These are phyloP conservation scores for Wickerhamia fluorescens DNA, from an alignment of 805 yeast species.

Conservation along the genomic window DNA sequence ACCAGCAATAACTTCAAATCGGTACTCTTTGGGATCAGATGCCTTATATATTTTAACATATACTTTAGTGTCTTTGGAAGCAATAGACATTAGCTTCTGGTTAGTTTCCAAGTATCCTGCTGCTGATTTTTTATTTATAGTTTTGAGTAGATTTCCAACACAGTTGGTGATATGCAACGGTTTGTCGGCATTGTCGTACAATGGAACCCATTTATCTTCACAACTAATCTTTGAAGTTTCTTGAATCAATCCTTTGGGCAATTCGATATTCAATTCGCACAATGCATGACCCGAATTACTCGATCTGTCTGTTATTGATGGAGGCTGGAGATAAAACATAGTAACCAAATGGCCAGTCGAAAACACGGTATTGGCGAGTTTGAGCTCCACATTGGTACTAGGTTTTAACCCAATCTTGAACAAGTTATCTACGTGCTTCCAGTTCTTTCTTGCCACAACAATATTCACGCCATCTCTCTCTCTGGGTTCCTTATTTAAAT, in stretches of 20 bases:
- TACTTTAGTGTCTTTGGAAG: conserved; percentile 38
- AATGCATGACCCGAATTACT: conserved; percentile 22
- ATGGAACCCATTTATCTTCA: conserved; percentile 28
- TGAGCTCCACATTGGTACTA: conserved; percentile 11
- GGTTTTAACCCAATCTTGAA: conserved; percentile 14
- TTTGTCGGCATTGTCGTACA: conserved; percentile 15
- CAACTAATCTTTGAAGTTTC: conserved; percentile 1
- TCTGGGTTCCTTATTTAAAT: conserved; percentile 12
- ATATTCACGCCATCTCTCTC: conserved; percentile 31
- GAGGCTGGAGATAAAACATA: conserved; percentile 24
- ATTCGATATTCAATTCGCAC: conserved; percentile 16
- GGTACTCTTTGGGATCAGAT: conserved; percentile 12
- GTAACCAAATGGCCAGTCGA: conserved; percentile 28
- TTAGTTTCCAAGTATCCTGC: conserved; percentile 47
- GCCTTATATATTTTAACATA: conserved; percentile 24
- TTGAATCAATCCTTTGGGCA: conserved; percentile 13
- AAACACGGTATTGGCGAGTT: conserved; percentile 36
- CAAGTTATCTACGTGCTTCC: conserved; percentile 26
- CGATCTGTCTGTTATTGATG: conserved; percentile 4
- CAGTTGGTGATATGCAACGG: conserved; percentile 40
- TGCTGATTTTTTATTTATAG: conserved; percentile 50
- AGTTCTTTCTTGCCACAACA: conserved; percentile 29
- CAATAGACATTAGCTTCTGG: conserved; percentile 27
- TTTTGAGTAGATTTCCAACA: conserved; percentile 53
- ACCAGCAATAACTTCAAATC: conserved; percentile 58